A percentile compares a stretch with the other conserved stretches of the same genome.
These are phyloP conservation scores for Crithidia sp. DNA, from an alignment of 208 protist species.

Conservation along the genomic window DNA sequence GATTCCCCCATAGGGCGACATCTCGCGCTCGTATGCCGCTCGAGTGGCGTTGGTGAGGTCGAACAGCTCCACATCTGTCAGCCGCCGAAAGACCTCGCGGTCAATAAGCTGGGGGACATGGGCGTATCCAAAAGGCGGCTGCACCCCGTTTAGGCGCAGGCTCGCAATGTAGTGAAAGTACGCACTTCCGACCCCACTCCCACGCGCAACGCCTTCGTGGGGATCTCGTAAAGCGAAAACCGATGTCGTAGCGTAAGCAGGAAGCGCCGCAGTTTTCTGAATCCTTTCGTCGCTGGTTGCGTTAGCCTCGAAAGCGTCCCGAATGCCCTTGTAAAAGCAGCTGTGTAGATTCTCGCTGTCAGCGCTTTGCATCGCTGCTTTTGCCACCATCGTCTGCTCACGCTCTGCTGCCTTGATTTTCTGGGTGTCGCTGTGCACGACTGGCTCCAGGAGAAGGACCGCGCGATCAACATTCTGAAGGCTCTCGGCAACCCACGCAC, in stretches of 20 bases:
- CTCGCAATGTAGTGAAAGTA: slow-evolving; percentile 32
- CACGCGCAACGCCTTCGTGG: slow-evolving; percentile 1
- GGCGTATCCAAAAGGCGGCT: slow-evolving; percentile 28
- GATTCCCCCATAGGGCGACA: slow-evolving; percentile 29
- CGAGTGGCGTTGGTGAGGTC: slow-evolving; percentile 30
- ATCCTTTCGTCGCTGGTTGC: no score
- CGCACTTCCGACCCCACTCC: slow-evolving; percentile 12
- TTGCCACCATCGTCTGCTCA: not conserved
- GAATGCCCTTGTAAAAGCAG: not conserved
- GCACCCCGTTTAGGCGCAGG: slow-evolving; percentile 25
- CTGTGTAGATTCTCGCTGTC: not conserved
- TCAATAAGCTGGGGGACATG: slow-evolving; percentile 34
- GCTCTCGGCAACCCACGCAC: not conserved
- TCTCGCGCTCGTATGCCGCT: slow-evolving; percentile 32
- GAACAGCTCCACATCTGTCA: slow-evolving; percentile 35
- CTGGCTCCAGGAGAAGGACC: slow-evolving; percentile 31
- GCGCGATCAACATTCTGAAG: not conserved
- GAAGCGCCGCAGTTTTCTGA: not conserved
- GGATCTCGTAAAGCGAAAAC: slow-evolving; percentile 17
- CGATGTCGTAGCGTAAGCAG: slow-evolving; percentile 10
- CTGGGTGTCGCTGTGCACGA: slow-evolving; percentile 25
- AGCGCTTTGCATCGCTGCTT: not conserved
- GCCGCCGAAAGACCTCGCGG: slow-evolving; percentile 15
- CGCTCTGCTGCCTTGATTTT: not conserved
- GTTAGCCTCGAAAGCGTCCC: no score